phyloP scores from a whole-genome alignment of 768 basidiomycete species.

The Leccinum uliginosum region DNA sequence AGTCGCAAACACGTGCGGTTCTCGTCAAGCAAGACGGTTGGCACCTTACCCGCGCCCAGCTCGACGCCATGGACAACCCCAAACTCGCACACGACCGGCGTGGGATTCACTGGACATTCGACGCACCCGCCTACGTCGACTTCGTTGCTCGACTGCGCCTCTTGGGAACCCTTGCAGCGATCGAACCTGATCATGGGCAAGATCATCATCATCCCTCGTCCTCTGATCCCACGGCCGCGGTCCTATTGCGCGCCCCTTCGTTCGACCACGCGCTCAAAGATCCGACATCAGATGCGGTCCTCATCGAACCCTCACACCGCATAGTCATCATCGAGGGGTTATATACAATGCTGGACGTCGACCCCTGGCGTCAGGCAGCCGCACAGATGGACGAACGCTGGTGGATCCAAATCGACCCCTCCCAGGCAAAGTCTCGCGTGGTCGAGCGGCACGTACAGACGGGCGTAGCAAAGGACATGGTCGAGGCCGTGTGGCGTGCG shows the following conservation, averaged over 20 bases:
- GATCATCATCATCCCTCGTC: constrained; percentile 46
- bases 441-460: constrained; percentile 73
- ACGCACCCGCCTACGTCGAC: constrained; percentile 61
- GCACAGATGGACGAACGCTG: constrained; percentile 72
- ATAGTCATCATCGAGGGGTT: constrained; percentile 87
- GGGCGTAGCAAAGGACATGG: constrained; percentile 61
- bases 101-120: constrained; percentile 91
- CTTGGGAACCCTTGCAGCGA: constrained; percentile 13
- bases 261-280: constrained; percentile 90
- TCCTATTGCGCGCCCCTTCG: constrained; percentile 46
- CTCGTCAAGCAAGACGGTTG: constrained; percentile 88
- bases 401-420: constrained; percentile 58
- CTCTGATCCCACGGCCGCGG: constrained; percentile 50
- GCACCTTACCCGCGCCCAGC: constrained; percentile 78
- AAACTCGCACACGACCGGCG: constrained; percentile 72
- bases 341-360: constrained; percentile 73
- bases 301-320: constrained; percentile 60
- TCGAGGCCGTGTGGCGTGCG: constrained; percentile 65
- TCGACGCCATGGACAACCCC: constrained; percentile 75
- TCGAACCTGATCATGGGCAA: background rate
- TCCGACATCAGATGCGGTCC: constrained; percentile 53
- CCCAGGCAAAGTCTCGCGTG: constrained; percentile 55
- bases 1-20: constrained; percentile 38
- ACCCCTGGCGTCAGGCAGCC: constrained; percentile 69
- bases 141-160: constrained; percentile 59